Base-by-base conservation (phyloP, 2,329 filamentous ascomycete genomes). In the Apiospora phragmitis region DNA sequence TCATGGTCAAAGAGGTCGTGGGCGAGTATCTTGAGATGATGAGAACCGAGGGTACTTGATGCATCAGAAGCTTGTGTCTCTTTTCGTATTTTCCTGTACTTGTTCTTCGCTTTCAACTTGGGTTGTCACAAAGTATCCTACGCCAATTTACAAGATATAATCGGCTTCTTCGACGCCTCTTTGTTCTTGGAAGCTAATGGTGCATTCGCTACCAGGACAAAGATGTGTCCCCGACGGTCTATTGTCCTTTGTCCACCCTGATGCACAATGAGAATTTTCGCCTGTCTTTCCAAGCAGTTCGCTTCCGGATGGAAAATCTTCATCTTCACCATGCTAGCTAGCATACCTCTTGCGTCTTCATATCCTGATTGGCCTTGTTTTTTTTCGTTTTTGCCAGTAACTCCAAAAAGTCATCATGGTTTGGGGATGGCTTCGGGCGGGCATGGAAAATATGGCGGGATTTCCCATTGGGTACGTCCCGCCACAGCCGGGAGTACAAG, bases 1-100 rank as follows among this genome's bases (percentile, higher is more conserved):
- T 8, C 38, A 69, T 65, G 68, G 12, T 65, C 9, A 65, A 65
- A 21, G 49, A 69, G n/a, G 68, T 69, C 3, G 47, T 65, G 21
- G 49, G 32, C 18, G 47, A 69, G 55, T 69, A 69, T 42, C n/a
- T 69, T 2, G 49, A 69, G 32, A 62, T 11, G 55, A 9, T 12
- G 9, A 21, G 9, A 32, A 62, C 18, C 38, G 1, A 11, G 18
- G 16, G 21, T 21, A 2, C 3, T 38, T 38, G 32, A 38, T 59
- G 29, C 51, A n/a, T 62, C 21, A 14, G 2, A n/a, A 9, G 8
- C 6, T n/a, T n/a, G 0, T n/a, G 6, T 9, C 8, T 3, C 21
- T 11, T 47, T 18, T 12, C 18, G 0, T 32, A 1, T 2, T 38
- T 38, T 24, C 3, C 7, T n/a, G 8, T 32, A 1, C 18, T 35